phyloP scores from a whole-genome alignment of 192 early-diverging fungal species.

The Haplosporangium gracile region DNA sequence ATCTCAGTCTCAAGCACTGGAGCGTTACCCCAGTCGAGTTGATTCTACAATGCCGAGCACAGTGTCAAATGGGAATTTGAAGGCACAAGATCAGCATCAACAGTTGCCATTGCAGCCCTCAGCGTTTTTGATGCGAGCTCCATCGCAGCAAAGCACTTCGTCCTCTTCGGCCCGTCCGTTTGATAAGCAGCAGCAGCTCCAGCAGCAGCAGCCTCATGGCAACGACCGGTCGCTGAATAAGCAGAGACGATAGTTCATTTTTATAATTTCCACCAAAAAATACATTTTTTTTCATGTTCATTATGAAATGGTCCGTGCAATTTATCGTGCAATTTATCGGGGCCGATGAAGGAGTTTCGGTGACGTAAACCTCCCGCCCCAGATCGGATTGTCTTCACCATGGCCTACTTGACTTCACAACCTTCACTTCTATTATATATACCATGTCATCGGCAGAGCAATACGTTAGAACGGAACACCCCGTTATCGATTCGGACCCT shows the following conservation, averaged over 20 bases:
- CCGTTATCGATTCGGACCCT: conserved; percentile 91
- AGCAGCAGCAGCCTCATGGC: background rate
- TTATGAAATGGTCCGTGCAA: background rate
- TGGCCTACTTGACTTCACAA: background rate
- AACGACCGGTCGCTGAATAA: background rate
- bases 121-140: background rate
- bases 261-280: background rate
- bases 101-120: background rate
- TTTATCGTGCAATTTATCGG: background rate
- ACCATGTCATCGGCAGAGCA: conserved; percentile 57
- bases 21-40: background rate
- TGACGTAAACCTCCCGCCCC: background rate
- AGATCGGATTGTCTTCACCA: background rate
- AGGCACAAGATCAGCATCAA: background rate
- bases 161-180: background rate
- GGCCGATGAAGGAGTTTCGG: background rate
- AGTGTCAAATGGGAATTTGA: conserved; percentile 8
- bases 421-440: background rate
- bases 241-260: background rate
- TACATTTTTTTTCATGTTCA: background rate
- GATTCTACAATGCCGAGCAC: background rate
- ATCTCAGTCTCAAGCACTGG: background rate
- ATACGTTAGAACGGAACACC: conserved; percentile 73
- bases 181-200: background rate
- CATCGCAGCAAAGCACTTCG: background rate